Evolutionary conservation across 345 rosid genomes (phyloP).

Genomic region (Aquilaria malaccensis): DNA sequence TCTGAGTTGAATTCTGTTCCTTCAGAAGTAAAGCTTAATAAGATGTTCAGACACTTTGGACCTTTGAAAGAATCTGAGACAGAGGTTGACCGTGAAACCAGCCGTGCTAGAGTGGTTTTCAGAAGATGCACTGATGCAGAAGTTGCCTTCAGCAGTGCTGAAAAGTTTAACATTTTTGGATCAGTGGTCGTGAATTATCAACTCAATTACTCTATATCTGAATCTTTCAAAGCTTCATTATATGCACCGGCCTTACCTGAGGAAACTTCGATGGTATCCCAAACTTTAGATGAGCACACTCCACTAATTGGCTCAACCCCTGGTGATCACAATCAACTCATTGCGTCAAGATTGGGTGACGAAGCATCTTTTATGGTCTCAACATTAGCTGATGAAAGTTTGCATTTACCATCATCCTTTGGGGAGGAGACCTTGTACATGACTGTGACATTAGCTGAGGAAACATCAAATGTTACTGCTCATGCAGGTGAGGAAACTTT

Average conservation of each 20-base stretch:
- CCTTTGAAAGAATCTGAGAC: constrained; percentile 73
- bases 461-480: constrained; percentile 2
- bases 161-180: constrained; percentile 74
- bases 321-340: constrained; percentile 7
- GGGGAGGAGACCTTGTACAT: constrained; percentile 2
- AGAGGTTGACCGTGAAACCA: constrained; percentile 55
- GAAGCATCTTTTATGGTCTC: constrained; percentile 11
- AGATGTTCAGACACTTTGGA: constrained; percentile 81
- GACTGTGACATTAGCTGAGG: constrained; percentile 2
- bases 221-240: constrained; percentile 44
- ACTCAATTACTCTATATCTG: constrained; percentile 55
- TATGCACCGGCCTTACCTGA: constrained; percentile 26
- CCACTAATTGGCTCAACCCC: background rate
- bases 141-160: constrained; percentile 72
- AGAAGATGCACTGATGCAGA: constrained; percentile 70
- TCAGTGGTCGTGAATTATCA: constrained; percentile 59
- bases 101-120: constrained; percentile 88
- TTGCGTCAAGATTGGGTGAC: constrained; percentile 8
- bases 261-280: constrained; percentile 3
- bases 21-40: constrained; percentile 62
- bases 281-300: constrained; percentile 8
- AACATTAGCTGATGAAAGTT: constrained; percentile 10
- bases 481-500: constrained; percentile 15
- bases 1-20: constrained; percentile 60
- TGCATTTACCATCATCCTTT: constrained; percentile 3